These are phyloP conservation scores for Tolypocladium tropicale DNA, from an alignment of 2,329 filamentous ascomycete genomes.

Conservation along the genomic window DNA sequence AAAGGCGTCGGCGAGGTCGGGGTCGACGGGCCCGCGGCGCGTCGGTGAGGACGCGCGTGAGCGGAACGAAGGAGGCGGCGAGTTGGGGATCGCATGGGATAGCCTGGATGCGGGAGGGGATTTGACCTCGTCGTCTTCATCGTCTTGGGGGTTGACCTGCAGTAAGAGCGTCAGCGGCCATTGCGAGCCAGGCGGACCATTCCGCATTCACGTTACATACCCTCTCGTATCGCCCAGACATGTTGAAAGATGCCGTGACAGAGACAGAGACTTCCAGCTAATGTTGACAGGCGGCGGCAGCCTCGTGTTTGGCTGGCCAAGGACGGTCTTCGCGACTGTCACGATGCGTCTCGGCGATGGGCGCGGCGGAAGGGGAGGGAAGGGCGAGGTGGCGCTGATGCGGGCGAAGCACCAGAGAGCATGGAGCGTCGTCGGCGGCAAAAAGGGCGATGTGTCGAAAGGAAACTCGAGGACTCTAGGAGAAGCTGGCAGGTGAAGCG, in stretches of 20 bases:
- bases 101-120: slow-evolving; percentile 14
- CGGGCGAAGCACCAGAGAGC: not conserved
- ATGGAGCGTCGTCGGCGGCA: not conserved
- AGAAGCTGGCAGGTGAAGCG: not conserved
- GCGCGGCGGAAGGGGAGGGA: not conserved
- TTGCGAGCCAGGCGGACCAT: not conserved
- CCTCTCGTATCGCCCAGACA: slow-evolving; percentile 49
- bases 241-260: slow-evolving; percentile 19
- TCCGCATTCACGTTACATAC: slow-evolving; percentile 26
- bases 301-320: not conserved
- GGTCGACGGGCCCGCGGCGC: slow-evolving; percentile 46
- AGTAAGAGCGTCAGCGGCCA: slow-evolving; percentile 3
- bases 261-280: not conserved
- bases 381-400: not conserved
- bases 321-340: not conserved
- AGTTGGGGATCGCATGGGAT: slow-evolving; percentile 38
- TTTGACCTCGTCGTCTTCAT: slow-evolving; percentile 40
- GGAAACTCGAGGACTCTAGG: not conserved
- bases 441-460: too few relatives aligned
- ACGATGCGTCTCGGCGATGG: not conserved
- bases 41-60: slow-evolving; percentile 60
- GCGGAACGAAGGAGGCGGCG: slow-evolving; percentile 75
- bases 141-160: slow-evolving; percentile 50
- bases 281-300: not conserved
- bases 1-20: slow-evolving; percentile 87